Base-by-base conservation (phyloP, 345 rosid genomes). In the Trapa bicornis region DNA sequence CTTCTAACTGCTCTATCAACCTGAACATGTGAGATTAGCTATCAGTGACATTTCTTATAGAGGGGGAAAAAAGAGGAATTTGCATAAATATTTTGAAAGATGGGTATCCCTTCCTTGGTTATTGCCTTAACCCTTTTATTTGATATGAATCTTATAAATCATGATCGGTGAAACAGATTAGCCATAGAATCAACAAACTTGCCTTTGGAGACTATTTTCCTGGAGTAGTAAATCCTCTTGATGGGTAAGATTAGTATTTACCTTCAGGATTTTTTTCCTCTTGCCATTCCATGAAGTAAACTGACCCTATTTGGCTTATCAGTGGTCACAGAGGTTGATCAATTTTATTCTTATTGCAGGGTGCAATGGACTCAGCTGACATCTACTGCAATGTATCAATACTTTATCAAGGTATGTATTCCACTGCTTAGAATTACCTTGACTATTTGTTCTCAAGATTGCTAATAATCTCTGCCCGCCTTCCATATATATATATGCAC, bases 171-270 rank as follows among this genome's bases (percentile, higher is more conserved):
- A 57, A 74, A 68, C 89, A 89, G 99, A 77, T 91, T 78, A 94
- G 93, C 82, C 97, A 91, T 80, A 83, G 71, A 75, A 91, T 94
- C 76, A 94, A 89, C 74, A 80, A 81, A 75, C 84, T 94, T 64
- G 69, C 90, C 68, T 94, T 79, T 71, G 99, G 97, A 73, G 97
- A 87, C 70, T 80, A 77, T 74, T 91, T 86, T 67, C 99, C 99
- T 35, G 97, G 97, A n/a, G 89, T 84, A 32, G 87, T 94, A 54
- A 91, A 94, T 78, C 99, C 97, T 83, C 99, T 94, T 74, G 97
- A 94, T 69, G 80, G 85, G 97, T 91, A 87, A 77, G 43, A 75
- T 47, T 47, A 38, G 35, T 68, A 45, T 12, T 35, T 36, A 45
- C 52, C 50, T n/a, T 37, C 29, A 22, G 29, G 29, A 22, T 22